Evolutionary conservation across 2,329 filamentous ascomycete genomes (phyloP).

Genomic region (Neonectria faginata): DNA sequence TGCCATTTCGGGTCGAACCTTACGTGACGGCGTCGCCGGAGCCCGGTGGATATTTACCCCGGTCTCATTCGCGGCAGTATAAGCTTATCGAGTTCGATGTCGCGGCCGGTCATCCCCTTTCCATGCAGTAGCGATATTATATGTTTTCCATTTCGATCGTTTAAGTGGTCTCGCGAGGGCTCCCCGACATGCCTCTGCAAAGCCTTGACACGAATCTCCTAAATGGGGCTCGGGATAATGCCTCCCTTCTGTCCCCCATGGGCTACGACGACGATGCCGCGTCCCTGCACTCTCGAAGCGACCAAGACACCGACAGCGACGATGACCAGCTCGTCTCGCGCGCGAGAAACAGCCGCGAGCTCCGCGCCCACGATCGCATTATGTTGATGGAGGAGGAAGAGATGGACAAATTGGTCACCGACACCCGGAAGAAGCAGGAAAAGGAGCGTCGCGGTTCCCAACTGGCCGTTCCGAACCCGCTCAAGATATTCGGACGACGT

Average conservation of each 20-base stretch:
- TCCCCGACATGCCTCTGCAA: conserved; percentile 38
- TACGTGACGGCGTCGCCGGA: conserved; percentile 27
- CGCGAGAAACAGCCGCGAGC: conserved; percentile 75
- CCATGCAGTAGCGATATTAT: conserved; percentile 24
- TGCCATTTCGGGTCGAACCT: conserved; percentile 15
- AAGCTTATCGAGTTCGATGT: conserved; percentile 38
- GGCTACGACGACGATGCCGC: conserved; percentile 77
- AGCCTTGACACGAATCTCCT: conserved; percentile 39
- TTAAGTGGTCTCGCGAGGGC: conserved; percentile 32
- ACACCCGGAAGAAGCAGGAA: conserved; percentile 63
- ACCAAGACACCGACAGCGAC: conserved; percentile 81
- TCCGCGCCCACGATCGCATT: conserved; percentile 75
- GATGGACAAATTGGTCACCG: conserved; percentile 69
- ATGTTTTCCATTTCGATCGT: conserved; percentile 36
- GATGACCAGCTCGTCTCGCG: conserved; percentile 76
- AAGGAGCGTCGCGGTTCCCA: conserved; percentile 62
- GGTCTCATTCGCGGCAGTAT: conserved; percentile 33
- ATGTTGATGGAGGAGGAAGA: conserved; percentile 83
- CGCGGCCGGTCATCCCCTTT: conserved; percentile 33
- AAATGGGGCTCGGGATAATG: conserved; percentile 46
- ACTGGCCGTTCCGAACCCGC: conserved; percentile 63
- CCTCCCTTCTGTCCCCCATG: conserved; percentile 70
- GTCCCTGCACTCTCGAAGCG: conserved; percentile 74
- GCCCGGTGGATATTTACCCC: conserved; percentile 41
- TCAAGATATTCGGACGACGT: conserved; percentile 57